Evolutionary conservation across 768 basidiomycete genomes (phyloP).

Genomic region (Terana coerulea): DNA sequence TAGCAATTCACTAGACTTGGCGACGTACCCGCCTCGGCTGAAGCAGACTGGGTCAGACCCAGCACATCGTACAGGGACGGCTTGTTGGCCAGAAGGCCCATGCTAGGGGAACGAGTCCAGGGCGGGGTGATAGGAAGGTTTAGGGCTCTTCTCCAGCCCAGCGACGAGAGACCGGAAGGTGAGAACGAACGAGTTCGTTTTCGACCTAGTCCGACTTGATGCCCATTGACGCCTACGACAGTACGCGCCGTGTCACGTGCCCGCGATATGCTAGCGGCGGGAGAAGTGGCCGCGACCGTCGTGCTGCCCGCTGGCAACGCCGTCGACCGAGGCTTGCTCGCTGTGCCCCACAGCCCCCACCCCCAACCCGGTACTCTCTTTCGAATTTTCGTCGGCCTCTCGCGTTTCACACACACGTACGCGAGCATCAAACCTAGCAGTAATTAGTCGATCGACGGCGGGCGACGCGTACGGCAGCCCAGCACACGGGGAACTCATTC

Average conservation of each 20-base stretch:
- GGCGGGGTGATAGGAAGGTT: background rate
- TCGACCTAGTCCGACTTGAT: background rate
- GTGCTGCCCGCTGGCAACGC: background rate
- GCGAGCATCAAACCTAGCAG: no score
- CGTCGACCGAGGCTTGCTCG: background rate
- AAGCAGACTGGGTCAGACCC: slow-evolving; percentile 21
- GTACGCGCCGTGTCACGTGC: slow-evolving; percentile 2
- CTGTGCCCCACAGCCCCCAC: no score
- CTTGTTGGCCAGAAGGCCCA: slow-evolving; percentile 20
- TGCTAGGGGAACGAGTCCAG: background rate
- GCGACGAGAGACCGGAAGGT: background rate
- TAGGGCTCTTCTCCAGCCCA: no score
- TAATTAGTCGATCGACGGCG: no score
- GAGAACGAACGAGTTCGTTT: background rate
- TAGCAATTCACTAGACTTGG: background rate
- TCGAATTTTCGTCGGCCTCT: no score
- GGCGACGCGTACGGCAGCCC: no score
- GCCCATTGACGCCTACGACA: background rate
- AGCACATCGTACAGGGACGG: slow-evolving; percentile 27
- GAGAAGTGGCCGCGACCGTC: background rate
- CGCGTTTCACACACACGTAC: no score
- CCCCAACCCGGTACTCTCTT: no score
- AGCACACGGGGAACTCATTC: no score
- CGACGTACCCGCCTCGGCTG: slow-evolving; percentile 26
- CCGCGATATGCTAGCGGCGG: slow-evolving; percentile 3